Base-by-base conservation (phyloP, 1,284 basidiomycete species). In the Dichomitus squalens region DNA sequence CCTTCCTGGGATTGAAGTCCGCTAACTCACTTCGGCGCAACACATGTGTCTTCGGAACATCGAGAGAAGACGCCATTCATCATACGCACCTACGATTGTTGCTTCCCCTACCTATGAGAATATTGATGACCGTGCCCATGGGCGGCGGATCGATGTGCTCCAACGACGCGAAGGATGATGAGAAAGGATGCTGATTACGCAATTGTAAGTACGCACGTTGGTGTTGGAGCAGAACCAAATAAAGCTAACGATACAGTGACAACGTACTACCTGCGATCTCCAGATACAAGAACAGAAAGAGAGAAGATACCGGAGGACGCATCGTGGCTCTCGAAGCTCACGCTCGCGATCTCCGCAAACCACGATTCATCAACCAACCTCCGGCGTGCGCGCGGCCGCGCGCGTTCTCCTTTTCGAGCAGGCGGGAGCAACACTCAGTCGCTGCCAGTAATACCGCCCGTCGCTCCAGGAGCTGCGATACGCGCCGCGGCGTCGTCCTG, bases 381-480 rank as follows among this genome's bases (percentile, higher is more conserved):
- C 1, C 3, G 27, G 23, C 8, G 16, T 18, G 16, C 43, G 11
- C 6, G 23, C 25, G 7, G 11, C 20, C 9, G 21, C 21, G 20
- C 39, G 9, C 20, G 5, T 7, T 16, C 38, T 2, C 7, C 1
- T 11, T 11, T 3, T 21, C 4, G 43, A 29, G 1, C 43, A 4
- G 16, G 11, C 12, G 1, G 21, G 21, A 47, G 9, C n/a, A 25
- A 6, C n/a, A 20, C 4, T 56, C 36, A 56, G 25, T 50, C 31
- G 55, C 49, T 57, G 29, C 73, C 72, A 16, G 63, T 68, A 48
- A 74, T 48, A 21, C 73, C 72, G 29, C 72, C 71, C 36, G 74
- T 73, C 5, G 77, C 82, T 49, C 83, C 83, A 27, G 81, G 36
- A 2, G 67, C 73, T 18, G 70, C 60, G 60, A 86, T 79, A 7